Evolutionary conservation across 305 asterid genomes (phyloP).

Genomic region (Ilex paraguariensis): DNA sequence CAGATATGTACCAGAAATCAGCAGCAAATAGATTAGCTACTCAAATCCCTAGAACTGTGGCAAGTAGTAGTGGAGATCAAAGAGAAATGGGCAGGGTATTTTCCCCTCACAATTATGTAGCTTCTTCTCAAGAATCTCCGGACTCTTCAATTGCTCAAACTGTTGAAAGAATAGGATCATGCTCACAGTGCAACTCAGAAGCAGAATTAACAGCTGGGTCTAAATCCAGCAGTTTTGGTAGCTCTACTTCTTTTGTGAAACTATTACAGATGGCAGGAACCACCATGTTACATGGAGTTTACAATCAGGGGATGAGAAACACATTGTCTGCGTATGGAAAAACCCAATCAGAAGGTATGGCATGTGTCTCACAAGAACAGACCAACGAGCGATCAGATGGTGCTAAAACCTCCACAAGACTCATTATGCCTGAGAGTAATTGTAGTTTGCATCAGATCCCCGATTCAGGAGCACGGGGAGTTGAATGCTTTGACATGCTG

Average conservation of each 20-base stretch:
- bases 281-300: slow-evolving; percentile 34
- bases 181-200: slow-evolving; percentile 41
- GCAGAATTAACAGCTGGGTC: slow-evolving; percentile 24
- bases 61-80: slow-evolving; percentile 39
- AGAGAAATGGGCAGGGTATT: slow-evolving; percentile 50
- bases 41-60: slow-evolving; percentile 11
- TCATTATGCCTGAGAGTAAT: slow-evolving; percentile 15
- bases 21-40: slow-evolving; percentile 25
- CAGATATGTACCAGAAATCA: slow-evolving; percentile 37
- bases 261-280: slow-evolving; percentile 56
- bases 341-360: slow-evolving; percentile 26
- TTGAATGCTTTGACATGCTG: slow-evolving; percentile 19
- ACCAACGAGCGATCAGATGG: slow-evolving; percentile 24
- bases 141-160: slow-evolving; percentile 46
- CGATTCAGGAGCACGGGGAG: slow-evolving; percentile 31
- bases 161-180: slow-evolving; percentile 43
- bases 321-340: slow-evolving; percentile 19
- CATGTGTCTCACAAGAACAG: slow-evolving; percentile 25
- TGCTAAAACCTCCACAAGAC: slow-evolving; percentile 20
- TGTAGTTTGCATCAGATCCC: slow-evolving; percentile 21
- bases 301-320: slow-evolving; percentile 28
- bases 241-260: slow-evolving; percentile 45
- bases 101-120: slow-evolving; percentile 64
- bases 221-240: slow-evolving; percentile 6
- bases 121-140: slow-evolving; percentile 61